phyloP scores from a whole-genome alignment of 495 filamentous ascomycete genomes.

The Aspergillus homomorphus region DNA sequence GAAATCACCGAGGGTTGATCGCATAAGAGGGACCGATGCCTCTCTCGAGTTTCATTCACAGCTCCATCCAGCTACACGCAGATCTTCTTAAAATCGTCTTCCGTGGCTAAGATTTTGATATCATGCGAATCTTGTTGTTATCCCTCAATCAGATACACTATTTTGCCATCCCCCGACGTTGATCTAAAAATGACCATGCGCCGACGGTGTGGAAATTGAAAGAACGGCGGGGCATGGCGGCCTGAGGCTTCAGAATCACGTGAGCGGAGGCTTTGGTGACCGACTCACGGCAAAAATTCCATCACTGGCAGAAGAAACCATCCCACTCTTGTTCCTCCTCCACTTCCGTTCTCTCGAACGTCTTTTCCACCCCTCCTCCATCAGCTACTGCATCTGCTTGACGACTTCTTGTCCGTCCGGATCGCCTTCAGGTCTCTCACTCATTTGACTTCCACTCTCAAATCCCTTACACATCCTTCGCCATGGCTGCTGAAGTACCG shows the following conservation, averaged over 20 bases:
- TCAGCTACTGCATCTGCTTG: constrained; percentile 22
- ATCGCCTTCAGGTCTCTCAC: constrained; percentile 3
- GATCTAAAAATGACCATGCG: not conserved
- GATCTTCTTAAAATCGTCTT: no score
- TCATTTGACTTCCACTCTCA: constrained; percentile 10
- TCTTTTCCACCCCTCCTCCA: constrained; percentile 16
- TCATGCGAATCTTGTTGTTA: no score
- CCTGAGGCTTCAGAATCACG: constrained; percentile 36
- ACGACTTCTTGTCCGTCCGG: constrained; percentile 13
- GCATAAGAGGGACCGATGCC: no score
- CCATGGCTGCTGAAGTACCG: constrained; percentile 59
- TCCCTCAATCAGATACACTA: no score
- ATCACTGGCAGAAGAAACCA: constrained; percentile 28
- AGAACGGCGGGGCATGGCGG: constrained; percentile 17
- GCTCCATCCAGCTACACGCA: no score
- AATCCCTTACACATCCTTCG: constrained; percentile 35
- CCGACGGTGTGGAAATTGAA: not conserved
- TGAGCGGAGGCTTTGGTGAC: constrained; percentile 30
- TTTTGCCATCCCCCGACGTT: no score
- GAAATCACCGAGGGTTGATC: no score
- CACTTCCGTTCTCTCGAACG: constrained; percentile 15
- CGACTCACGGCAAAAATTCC: constrained; percentile 49
- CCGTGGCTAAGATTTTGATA: no score
- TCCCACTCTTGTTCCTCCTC: constrained; percentile 26
- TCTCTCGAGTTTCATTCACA: no score